A percentile compares a stretch with the other conserved stretches of the same genome.
These are phyloP conservation scores for Delonix regia DNA, from an alignment of 306 rosid genomes.

Conservation along the genomic window DNA sequence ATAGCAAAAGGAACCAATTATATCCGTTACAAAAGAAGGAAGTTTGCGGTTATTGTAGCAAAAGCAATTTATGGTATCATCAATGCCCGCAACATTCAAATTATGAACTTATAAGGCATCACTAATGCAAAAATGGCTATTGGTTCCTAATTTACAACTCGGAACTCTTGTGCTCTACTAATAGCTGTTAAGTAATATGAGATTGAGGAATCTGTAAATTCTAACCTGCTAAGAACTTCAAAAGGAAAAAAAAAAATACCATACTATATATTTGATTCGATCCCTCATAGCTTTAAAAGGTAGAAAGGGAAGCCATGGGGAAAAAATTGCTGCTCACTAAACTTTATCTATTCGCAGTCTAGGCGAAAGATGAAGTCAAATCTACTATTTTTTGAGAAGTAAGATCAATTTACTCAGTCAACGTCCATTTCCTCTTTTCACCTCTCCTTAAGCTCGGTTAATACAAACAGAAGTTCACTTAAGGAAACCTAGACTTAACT, in stretches of 20 bases:
- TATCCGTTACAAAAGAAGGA: background rate
- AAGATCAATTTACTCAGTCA: background rate
- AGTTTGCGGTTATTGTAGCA: background rate
- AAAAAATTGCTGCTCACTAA: background rate
- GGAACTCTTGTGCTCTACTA: background rate
- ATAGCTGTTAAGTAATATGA: background rate
- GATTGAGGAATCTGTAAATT: background rate
- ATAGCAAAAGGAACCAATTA: conserved; percentile 1
- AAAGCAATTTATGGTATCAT: background rate
- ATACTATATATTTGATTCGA: conserved; percentile 2
- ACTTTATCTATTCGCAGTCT: background rate
- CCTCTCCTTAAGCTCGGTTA: background rate
- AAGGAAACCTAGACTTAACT: background rate
- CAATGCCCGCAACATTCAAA: background rate
- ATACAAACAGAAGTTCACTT: conserved; percentile 11
- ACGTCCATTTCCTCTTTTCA: background rate
- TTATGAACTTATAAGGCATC: background rate
- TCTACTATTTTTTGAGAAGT: background rate
- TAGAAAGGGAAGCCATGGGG: background rate
- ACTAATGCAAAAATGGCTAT: background rate
- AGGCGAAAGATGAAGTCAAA: background rate
- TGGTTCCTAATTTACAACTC: background rate
- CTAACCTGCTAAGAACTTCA: background rate
- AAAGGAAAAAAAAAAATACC: background rate
- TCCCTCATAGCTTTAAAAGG: background rate